Percentiles rank a stretch among this genome's conserved stretches.
Conservation (phyloP, 2,329 filamentous ascomycete species). For the Fusarium sterilihyphosum region DNA sequence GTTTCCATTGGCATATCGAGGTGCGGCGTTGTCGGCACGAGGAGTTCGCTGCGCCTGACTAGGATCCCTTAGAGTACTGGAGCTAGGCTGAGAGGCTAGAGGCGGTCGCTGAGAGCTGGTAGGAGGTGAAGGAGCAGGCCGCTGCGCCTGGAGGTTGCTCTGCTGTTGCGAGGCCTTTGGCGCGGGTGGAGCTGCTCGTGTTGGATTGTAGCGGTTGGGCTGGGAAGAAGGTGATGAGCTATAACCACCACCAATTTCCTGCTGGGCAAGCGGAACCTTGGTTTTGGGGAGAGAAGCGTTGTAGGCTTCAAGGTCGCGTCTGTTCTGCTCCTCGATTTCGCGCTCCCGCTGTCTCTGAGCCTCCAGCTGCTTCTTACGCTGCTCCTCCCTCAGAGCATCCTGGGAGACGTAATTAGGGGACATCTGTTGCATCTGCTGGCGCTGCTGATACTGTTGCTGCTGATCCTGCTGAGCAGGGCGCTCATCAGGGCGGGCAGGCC, state of each 20-base stretch:
- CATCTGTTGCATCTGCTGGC: slow-evolving; percentile 67
- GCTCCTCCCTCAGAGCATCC: slow-evolving; percentile 63
- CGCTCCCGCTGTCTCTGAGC: slow-evolving; percentile 60
- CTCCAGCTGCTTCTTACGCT: slow-evolving; percentile 71
- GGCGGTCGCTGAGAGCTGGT: slow-evolving; percentile 57
- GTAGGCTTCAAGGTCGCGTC: slow-evolving; percentile 85
- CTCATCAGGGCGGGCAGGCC: slow-evolving; percentile 55
- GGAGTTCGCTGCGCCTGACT: slow-evolving; percentile 53
- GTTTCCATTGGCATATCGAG: slow-evolving; percentile 67
- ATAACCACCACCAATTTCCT: slow-evolving; percentile 81
- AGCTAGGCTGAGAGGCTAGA: slow-evolving; percentile 61
- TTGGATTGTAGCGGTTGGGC: slow-evolving; percentile 84
- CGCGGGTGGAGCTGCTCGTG: slow-evolving; percentile 83
- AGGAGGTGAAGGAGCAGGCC: slow-evolving; percentile 79
- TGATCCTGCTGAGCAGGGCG: slow-evolving; percentile 47
- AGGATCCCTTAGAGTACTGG: slow-evolving; percentile 56
- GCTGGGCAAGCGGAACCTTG: slow-evolving; percentile 83
- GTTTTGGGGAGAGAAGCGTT: slow-evolving; percentile 89
- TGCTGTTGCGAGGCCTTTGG: slow-evolving; percentile 70
- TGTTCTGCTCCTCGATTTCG: slow-evolving; percentile 72
- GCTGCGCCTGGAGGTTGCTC: slow-evolving; percentile 72
- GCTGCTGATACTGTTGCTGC: slow-evolving; percentile 66
- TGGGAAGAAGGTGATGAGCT: slow-evolving; percentile 51
- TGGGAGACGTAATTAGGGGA: slow-evolving; percentile 64
- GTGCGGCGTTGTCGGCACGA: slow-evolving; percentile 60